Evolutionary conservation across 1,139 yeast species (phyloP).

Genomic region (Yamadazyma membranifaciens): DNA sequence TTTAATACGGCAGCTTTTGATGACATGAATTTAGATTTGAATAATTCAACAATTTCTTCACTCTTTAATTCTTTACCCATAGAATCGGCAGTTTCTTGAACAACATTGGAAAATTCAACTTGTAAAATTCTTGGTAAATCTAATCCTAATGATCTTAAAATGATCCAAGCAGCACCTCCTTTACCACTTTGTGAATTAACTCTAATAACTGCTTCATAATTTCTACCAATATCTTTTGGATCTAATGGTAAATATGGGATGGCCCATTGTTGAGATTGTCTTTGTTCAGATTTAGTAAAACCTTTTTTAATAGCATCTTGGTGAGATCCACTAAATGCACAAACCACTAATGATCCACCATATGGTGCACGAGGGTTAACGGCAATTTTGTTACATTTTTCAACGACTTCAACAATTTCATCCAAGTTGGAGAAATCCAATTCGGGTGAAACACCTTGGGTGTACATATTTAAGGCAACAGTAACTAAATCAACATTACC

Average conservation of each 20-base stretch:
- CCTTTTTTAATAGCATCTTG: constrained; percentile 99
- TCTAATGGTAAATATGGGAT: constrained; percentile 95
- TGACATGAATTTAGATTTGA: constrained; percentile 64
- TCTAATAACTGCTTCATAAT: constrained; percentile 95
- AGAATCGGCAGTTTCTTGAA: constrained; percentile 77
- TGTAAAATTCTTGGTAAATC: constrained; percentile 93
- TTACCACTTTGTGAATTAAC: constrained; percentile 98
- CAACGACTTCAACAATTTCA: constrained; percentile 81
- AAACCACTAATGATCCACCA: constrained; percentile 94
- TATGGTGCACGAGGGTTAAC: constrained; percentile 93
- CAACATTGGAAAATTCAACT: constrained; percentile 81
- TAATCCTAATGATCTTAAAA: constrained; percentile 80
- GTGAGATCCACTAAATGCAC: constrained; percentile 96
- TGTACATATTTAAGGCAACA: constrained; percentile 86
- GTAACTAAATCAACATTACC: constrained; percentile 97
- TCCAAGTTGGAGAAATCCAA: constrained; percentile 85
- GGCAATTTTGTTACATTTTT: constrained; percentile 92
- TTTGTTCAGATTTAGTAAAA: constrained; percentile 42
- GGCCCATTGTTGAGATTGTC: constrained; percentile 56
- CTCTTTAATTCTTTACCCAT: constrained; percentile 83
- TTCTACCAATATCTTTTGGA: constrained; percentile 94
- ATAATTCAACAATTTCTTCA: constrained; percentile 72
- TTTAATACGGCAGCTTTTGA: constrained; percentile 41
- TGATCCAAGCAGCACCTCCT: constrained; percentile 99
- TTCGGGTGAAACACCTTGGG: constrained; percentile 87